phyloP scores from a whole-genome alignment of 306 rosid species.

The Hippophae rhamnoides region DNA sequence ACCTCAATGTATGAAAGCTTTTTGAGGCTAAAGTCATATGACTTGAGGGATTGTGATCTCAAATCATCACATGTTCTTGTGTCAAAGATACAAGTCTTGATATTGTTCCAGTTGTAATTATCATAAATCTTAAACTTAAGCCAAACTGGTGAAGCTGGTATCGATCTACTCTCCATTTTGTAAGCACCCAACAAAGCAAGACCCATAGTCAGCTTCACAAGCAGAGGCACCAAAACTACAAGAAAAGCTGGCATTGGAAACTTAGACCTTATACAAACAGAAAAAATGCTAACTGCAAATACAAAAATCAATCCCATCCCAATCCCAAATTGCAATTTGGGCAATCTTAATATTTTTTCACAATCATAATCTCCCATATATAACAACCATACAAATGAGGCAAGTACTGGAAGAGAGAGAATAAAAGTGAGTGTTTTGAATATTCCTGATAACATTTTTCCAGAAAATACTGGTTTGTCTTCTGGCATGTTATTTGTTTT shows the following conservation, averaged over 20 bases:
- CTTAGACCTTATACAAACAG: slow-evolving; percentile 7
- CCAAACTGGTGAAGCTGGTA: slow-evolving; percentile 28
- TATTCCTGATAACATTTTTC: background rate
- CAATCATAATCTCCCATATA: slow-evolving; percentile 17
- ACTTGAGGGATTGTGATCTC: slow-evolving; percentile 13
- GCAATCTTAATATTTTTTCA: slow-evolving; percentile 14
- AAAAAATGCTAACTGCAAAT: slow-evolving; percentile 15
- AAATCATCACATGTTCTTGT: slow-evolving; percentile 16
- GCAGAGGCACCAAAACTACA: slow-evolving; percentile 14
- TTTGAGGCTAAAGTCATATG: slow-evolving; percentile 12
- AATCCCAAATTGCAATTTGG: slow-evolving; percentile 9
- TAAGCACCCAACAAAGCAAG: slow-evolving; percentile 20
- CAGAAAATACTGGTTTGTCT: background rate
- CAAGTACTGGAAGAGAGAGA: slow-evolving; percentile 21
- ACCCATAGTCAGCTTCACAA: slow-evolving; percentile 18
- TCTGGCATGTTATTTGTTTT: background rate
- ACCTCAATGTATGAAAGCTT: slow-evolving; percentile 21
- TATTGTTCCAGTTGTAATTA: slow-evolving; percentile 8
- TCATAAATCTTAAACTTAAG: slow-evolving; percentile 11
- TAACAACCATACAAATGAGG: slow-evolving; percentile 19
- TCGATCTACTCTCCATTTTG: slow-evolving; percentile 11
- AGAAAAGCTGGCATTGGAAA: slow-evolving; percentile 20
- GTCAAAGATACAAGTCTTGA: slow-evolving; percentile 20
- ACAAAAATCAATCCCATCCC: slow-evolving; percentile 5
- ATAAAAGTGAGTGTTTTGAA: slow-evolving; percentile 3